Evolutionary conservation across 2,329 filamentous ascomycete genomes (phyloP), one percentile per base, ranked within the genome.

Genomic region (Fusarium palustre): DNA sequence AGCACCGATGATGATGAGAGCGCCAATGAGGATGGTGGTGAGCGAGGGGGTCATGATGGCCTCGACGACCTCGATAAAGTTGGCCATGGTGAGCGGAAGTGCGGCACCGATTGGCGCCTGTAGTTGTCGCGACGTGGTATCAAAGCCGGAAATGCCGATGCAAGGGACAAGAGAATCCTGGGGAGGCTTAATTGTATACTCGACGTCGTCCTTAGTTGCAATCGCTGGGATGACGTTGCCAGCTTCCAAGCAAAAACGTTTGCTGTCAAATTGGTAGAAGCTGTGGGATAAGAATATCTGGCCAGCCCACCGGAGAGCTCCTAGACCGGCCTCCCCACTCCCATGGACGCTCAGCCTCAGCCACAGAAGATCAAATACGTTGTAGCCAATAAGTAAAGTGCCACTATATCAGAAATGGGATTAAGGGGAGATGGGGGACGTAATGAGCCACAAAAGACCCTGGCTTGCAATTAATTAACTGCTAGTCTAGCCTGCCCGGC

Each of bases 1-100:
- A 30, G 92, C 83, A 56, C 90, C 79, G 70, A 97, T 78, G 64
- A 92, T 88, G 75, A 97, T 83, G 59, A 93, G 69, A 22, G 91
- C 75, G 16, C 93, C 91, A 76, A 95, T 77, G 65, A 90, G 71
- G 74, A 98, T 86, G 62, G 88, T 84, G 55, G 87, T 77, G 13
- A 82, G 72, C 18, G 88, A 89, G n/a, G 89, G 89, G 61, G 83
- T 87, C 76, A 91, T 80, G 59, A 88, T 79, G 63, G 82, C 81
- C 78, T 87, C 84, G 73, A 88, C 71, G 73, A 83, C 72, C 52
- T 78, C 69, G 59, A 78, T 75, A 58, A 83, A 75, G 67, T 74
- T 73, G 49, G 78, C 75, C 79, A 85, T 84, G 66, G 68, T 73
- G 71, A 70, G 45, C 22, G 48, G 38, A 60, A 33, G 47, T 56